A percentile compares a stretch with the other conserved stretches of the same genome.
Evolutionary conservation across 208 protist species (phyloP).

Genomic region (Crithidia thermophila): DNA sequence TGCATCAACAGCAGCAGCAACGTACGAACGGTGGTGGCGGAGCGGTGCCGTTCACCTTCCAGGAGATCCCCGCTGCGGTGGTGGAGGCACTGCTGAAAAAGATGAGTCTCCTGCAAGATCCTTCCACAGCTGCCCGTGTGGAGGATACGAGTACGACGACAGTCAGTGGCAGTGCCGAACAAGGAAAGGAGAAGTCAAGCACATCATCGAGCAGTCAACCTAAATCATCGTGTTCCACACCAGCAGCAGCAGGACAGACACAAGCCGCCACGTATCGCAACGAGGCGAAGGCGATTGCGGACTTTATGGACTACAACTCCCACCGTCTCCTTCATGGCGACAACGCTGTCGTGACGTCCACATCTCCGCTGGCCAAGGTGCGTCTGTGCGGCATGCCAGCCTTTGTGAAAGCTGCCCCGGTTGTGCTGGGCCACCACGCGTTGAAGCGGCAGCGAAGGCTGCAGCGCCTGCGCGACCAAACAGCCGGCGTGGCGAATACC

Average conservation of each 20-base stretch:
- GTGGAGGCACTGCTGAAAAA: conserved; percentile 24
- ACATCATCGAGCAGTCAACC: not conserved
- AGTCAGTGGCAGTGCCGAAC: not conserved
- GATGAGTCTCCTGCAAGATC: conserved; percentile 11
- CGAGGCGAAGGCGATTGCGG: conserved; percentile 33
- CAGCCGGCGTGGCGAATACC: too few species aligned
- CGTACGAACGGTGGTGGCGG: not conserved
- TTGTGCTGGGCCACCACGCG: conserved; percentile 7
- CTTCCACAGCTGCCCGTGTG: not conserved
- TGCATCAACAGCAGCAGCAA: not conserved
- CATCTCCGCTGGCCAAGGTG: not conserved
- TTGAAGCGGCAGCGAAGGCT: conserved; percentile 3
- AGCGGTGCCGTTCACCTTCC: conserved; percentile 13
- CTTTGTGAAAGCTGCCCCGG: not conserved
- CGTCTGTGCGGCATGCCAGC: conserved; percentile 2
- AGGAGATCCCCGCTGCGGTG: conserved; percentile 29
- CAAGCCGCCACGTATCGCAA: not conserved
- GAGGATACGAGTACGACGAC: not conserved
- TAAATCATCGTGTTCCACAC: not conserved
- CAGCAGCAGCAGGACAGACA: conserved; percentile 11
- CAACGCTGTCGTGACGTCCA: not conserved
- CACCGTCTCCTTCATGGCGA: conserved; percentile 2
- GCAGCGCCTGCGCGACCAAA: not conserved
- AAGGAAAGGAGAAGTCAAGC: too few species aligned
- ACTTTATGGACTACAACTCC: conserved; percentile 14